Evolutionary conservation across 2,329 filamentous ascomycete genomes (phyloP).

Genomic region (Geosmithia flava): DNA sequence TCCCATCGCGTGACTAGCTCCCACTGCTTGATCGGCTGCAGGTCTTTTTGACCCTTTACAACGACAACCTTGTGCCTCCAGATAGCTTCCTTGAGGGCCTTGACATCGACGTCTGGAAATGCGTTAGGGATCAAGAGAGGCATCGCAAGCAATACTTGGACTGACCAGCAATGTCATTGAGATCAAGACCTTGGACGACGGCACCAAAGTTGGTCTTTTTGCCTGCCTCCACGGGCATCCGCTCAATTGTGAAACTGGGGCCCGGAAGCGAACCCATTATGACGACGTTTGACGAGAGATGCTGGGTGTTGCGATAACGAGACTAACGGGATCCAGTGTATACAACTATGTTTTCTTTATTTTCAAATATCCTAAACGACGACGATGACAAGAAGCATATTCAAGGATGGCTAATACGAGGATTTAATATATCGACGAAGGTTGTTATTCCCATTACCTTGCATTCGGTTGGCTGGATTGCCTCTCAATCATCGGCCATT

Average conservation of each 20-base stretch:
- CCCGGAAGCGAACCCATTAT: not conserved
- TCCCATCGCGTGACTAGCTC: conserved; percentile 30
- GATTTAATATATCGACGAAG: not conserved
- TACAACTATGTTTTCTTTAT: not conserved
- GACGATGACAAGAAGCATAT: not conserved
- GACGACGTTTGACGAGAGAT: not conserved
- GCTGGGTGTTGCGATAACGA: no score
- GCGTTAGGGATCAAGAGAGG: not conserved
- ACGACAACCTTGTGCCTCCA: conserved; percentile 30
- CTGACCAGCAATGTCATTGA: conserved; percentile 20
- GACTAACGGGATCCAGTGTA: no score
- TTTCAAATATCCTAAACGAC: not conserved
- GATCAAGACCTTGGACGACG: conserved; percentile 20
- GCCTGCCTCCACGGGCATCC: conserved; percentile 10
- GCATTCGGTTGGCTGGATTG: not conserved
- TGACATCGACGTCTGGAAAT: conserved; percentile 19
- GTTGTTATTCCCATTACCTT: not conserved
- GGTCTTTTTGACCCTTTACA: conserved; percentile 26
- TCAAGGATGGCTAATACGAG: not conserved
- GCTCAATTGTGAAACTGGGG: not conserved
- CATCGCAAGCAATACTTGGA: not conserved
- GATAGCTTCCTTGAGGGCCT: conserved; percentile 22
- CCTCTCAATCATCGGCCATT: not conserved
- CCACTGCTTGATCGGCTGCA: conserved; percentile 29
- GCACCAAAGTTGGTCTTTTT: conserved; percentile 25